Evolutionary conservation across 179 eudicot species (phyloP).

Genomic region (Heliamphora pulchella): DNA sequence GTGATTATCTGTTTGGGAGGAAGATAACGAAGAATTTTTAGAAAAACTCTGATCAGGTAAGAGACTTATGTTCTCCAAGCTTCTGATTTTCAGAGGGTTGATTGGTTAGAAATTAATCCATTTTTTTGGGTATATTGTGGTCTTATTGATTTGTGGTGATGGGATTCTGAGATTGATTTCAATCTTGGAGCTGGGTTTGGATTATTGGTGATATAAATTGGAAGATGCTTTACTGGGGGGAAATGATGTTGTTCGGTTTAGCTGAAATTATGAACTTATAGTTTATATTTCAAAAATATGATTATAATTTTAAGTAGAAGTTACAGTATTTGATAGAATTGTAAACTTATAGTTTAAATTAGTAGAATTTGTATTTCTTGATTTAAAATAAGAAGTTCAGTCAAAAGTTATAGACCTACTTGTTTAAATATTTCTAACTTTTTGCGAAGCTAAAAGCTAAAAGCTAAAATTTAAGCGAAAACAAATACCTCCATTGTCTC

Average conservation of each 20-base stretch:
- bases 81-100: not conserved
- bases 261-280: not conserved
- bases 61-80: not conserved
- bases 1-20: not conserved
- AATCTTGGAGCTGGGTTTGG: not conserved
- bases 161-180: not conserved
- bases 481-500: not conserved
- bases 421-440: too few relatives aligned
- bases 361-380: too few relatives aligned
- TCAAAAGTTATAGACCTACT: too few relatives aligned
- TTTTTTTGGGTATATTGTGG: not conserved
- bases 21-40: not conserved
- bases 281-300: not conserved
- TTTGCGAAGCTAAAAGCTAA: too few relatives aligned
- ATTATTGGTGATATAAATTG: not conserved
- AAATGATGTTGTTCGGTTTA: not conserved
- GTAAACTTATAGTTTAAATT: too few relatives aligned
- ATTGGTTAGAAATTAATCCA: not conserved
- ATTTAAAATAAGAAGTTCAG: too few relatives aligned
- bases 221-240: not conserved
- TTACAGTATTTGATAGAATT: not conserved
- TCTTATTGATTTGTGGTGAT: not conserved
- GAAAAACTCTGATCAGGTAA: constrained; percentile 8
- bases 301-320: not conserved
- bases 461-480: too few relatives aligned